Percentiles rank a stretch among this genome's conserved stretches.
Conservation (phyloP, 352 stramenopile species). For the Phytophthora pini region DNA sequence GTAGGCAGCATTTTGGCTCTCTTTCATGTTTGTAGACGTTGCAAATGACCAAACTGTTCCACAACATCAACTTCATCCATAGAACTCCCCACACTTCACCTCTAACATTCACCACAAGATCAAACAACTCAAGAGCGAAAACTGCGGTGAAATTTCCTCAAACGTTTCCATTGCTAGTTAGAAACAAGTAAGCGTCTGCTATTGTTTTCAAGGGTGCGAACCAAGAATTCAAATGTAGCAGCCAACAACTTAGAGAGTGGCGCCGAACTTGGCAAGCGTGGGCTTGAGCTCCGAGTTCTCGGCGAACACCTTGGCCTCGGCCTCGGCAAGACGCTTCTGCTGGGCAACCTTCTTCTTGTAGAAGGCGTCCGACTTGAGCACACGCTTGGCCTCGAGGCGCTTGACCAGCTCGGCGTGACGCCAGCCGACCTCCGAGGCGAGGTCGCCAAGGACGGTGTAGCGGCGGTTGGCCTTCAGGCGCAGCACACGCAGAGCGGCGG, state of each 20-base stretch:
- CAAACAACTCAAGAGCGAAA: neutral
- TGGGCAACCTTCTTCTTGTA: constrained; percentile 97
- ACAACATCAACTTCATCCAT: neutral
- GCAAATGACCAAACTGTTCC: constrained; percentile 16
- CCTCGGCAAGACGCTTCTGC: constrained; percentile 89
- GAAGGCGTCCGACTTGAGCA: constrained; percentile 96
- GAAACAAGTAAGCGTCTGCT: constrained; percentile 37
- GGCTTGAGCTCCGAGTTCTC: constrained; percentile 89
- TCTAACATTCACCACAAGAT: neutral
- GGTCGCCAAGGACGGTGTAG: constrained; percentile 96
- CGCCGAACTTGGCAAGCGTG: constrained; percentile 81
- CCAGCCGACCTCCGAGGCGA: constrained; percentile 97
- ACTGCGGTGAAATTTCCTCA: constrained; percentile 39
- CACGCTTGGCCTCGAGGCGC: constrained; percentile 94
- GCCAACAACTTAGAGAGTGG: constrained; percentile 67
- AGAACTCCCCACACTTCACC: neutral
- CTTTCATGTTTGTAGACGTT: constrained; percentile 42
- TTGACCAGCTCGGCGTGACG: constrained; percentile 96
- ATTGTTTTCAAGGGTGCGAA: constrained; percentile 36
- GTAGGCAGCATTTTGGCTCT: constrained; percentile 40
- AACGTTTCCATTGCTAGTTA: constrained; percentile 46
- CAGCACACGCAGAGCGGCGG: constrained; percentile 94
- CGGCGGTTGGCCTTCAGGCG: constrained; percentile 94
- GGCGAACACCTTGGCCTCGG: constrained; percentile 91
- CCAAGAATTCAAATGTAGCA: constrained; percentile 34